Evolutionary conservation across 148 eudicot species (phyloP).

Genomic region (Drosera capensis): DNA sequence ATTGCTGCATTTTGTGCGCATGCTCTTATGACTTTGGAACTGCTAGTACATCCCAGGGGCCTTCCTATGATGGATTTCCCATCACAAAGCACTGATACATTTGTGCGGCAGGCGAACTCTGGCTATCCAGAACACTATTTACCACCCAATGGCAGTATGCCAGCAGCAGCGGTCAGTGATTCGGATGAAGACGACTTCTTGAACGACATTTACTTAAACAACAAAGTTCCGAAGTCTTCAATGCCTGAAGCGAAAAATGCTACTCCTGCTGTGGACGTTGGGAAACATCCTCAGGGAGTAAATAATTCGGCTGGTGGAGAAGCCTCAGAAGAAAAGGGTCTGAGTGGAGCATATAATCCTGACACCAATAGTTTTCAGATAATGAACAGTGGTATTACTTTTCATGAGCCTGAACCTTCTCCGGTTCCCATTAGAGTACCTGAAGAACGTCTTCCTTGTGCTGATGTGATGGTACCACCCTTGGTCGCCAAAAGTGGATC

Average conservation of each 20-base stretch:
- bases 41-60: slow-evolving; percentile 69
- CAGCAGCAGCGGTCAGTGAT: slow-evolving; percentile 9
- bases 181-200: slow-evolving; percentile 41
- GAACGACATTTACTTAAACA: slow-evolving; percentile 30
- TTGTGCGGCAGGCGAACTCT: slow-evolving; percentile 8
- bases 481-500: slow-evolving; percentile 2
- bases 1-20: slow-evolving; percentile 58
- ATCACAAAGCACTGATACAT: slow-evolving; percentile 8
- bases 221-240: slow-evolving; percentile 19
- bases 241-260: slow-evolving; percentile 8
- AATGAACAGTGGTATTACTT: slow-evolving; percentile 12
- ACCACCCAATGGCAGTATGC: slow-evolving; percentile 9
- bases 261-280: slow-evolving; percentile 1
- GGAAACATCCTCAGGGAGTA: slow-evolving; percentile 5
- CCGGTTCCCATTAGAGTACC: slow-evolving; percentile 7
- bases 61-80: slow-evolving; percentile 45
- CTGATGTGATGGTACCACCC: slow-evolving; percentile 2
- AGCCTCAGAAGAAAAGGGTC: slow-evolving; percentile 8
- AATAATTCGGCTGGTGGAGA: slow-evolving; percentile 3
- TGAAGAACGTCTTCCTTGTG: background rate
- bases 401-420: slow-evolving; percentile 16
- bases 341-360: slow-evolving; percentile 5
- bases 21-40: slow-evolving; percentile 65
- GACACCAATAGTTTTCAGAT: background rate
- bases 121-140: slow-evolving; percentile 13